Evolutionary conservation across 768 basidiomycete genomes (phyloP), one percentile per base, ranked within the genome.

Genomic region (Mycena rosella): DNA sequence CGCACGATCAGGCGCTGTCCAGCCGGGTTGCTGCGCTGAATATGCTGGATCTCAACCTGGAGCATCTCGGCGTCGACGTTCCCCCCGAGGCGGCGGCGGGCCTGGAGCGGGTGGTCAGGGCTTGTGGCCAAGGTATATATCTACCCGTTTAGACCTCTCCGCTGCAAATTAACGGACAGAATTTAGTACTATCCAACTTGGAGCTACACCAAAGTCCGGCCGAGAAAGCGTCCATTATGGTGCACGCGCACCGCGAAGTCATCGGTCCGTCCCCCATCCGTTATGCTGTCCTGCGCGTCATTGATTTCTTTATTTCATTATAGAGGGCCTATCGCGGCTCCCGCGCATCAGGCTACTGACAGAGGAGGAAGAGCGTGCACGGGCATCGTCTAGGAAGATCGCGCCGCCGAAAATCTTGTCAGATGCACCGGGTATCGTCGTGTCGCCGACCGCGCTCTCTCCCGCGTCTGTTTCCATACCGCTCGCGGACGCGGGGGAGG

Each of bases 1-100:
- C 90, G 1, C 96, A 98, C 75, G 96, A 99, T 75, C 94, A 95
- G 73, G 92, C 95, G 0, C 82, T 99, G 5, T 89, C 96, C 0
- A 93, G 90, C 74, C 89, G 96, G 7, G 90, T 98, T 18, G 95
- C 95, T 17, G 96, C 96, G 1, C 83, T 99, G 49, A 96, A 96
- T 71, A 88, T 96, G 85, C 84, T 99, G 1, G 97, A 98, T 77
- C 83, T 99, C 0, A 86, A 90, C 2, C 82, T 99, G 13, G 91
- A 92, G 42, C 96, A 99, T 79, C 87, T 99, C 1, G 97, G 96
- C 18, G 86, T 99, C 11, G 90, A 95, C 58, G 88, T 94, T 0
- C 90, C 88, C 1, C 80, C 85, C 22, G 82, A 80, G 6, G 84
- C 80, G 34, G 65, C 76, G 9, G 83, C 85, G 53, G 81, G 81